These are phyloP conservation scores for Diaporthe sp. DNA, from an alignment of 2,329 filamentous ascomycete genomes.

Conservation along the genomic window DNA sequence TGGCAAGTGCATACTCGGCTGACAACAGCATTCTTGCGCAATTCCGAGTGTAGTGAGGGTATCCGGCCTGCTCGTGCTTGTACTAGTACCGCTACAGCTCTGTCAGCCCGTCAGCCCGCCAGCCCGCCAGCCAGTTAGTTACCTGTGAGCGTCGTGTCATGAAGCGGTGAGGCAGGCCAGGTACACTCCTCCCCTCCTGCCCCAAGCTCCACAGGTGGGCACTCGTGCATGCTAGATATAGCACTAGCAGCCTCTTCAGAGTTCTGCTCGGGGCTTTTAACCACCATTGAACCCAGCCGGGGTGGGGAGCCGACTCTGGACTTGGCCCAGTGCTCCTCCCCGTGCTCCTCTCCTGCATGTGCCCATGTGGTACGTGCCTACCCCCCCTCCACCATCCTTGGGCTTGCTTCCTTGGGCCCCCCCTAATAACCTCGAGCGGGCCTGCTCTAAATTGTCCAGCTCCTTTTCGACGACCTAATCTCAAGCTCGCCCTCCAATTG, in stretches of 20 bases:
- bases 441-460: slow-evolving; percentile 40
- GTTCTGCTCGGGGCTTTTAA: slow-evolving; percentile 34
- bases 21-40: not conserved
- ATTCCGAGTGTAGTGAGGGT: too few relatives aligned
- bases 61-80: not conserved
- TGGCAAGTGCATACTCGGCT: not conserved
- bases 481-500: slow-evolving; percentile 29
- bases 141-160: slow-evolving; percentile 18
- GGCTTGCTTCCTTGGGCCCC: slow-evolving; percentile 26
- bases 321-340: slow-evolving; percentile 19
- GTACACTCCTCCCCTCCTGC: slow-evolving; percentile 8
- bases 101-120: not conserved
- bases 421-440: slow-evolving; percentile 38
- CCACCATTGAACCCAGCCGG: slow-evolving; percentile 4
- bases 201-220: slow-evolving; percentile 30
- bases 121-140: not conserved
- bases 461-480: slow-evolving; percentile 40
- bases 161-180: slow-evolving; percentile 25
- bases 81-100: not conserved
- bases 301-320: slow-evolving; percentile 16
- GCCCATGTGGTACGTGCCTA: slow-evolving; percentile 26
- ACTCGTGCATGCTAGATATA: slow-evolving; percentile 7
- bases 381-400: slow-evolving; percentile 16
- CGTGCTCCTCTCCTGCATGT: slow-evolving; percentile 14
- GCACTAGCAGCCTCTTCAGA: slow-evolving; percentile 33